Evolutionary conservation across 805 yeast species (phyloP), one percentile per base, ranked within the genome.

Genomic region (Hanseniaspora thailandica): DNA sequence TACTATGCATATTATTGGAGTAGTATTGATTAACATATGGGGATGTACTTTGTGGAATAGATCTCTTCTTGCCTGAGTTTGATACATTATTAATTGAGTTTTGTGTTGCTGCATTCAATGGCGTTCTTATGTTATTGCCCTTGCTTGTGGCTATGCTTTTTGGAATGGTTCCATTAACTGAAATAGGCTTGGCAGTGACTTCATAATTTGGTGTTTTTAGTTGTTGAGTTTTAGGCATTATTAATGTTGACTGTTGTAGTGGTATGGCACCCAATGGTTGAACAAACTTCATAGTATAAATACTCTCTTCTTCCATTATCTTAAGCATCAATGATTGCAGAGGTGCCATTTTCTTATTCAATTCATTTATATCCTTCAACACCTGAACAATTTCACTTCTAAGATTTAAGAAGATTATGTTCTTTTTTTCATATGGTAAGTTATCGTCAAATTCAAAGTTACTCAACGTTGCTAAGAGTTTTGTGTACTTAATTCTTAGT

Each of bases 201-300:
- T 50, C 54, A 20, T 50, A 50, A 17, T 50, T 50, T 6, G 54
- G 54, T 26, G 54, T 43, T 43, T 50, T 50, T 12, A 50, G 17
- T 35, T 50, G 54, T 19, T 50, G 54, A 7, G 54, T 30, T 12
- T 50, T 50, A 15, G 54, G 54, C 54, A 50, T 50, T 8, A 20
- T n/a, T 30, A 50, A 13, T 5, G 44, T 34, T 13, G 43, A 43
- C 28, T 17, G 46, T 12, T 45, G 47, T 4, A 50, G 13, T 9
- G 47, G 36, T 9, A 50, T 35, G 15, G 54, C 54, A 35, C 39
- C 43, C 10, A 50, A 9, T 12, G 54, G 45, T 13, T 50, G 54
- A 12, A 45, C 43, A 35, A 43, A 50, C 30, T 50, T 41, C 17
- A 33, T 12, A 6, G 39, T 13, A n/a, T 17, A 15, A 3, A 8